Base-by-base conservation (phyloP, 2,329 filamentous ascomycete species). In the Alternaria conjuncta region DNA sequence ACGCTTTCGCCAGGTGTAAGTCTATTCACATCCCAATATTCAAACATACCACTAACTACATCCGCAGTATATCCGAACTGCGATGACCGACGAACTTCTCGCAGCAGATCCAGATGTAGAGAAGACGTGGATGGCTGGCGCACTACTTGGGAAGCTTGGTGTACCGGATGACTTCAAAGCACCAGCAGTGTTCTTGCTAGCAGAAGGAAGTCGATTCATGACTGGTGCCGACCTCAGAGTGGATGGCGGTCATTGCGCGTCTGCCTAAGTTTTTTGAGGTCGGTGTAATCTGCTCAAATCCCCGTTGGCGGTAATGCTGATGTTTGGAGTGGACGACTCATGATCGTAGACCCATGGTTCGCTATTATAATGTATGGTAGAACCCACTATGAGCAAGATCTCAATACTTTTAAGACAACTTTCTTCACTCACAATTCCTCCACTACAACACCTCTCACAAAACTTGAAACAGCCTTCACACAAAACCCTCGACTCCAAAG, bases 161-260 rank as follows among this genome's bases (percentile, higher is more conserved):
- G 81, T 79, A 8, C 85, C 86, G 0, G 86, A 88, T 66, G 87
- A 89, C 66, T 88, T 88, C 72, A 84, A 87, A 62, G 86, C 90
- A 5, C 89, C 90, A 1, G 90, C 89, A 3, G 86, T 90, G 10
- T 92, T 91, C 75, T 82, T 91, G 68, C 80, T 91, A 21, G 89
- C 87, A 70, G 87, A 90, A 71, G 89, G 89, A 3, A 90, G 88
- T 76, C 87, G 86, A 63, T 92, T 90, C 74, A 91, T 92, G 88
- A 92, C 90, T 0, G 89, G 88, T 1, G 86, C 87, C 32, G 89
- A 92, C 68, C 75, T 93, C 74, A 82, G 90, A 30, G 89, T 93
- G 53, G 91, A 93, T 73, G 91, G 91, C 11, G 91, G 91, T 0
- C 90, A 93, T 74, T 83, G 81, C 32, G 82, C 83, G 9, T 83